These are phyloP conservation scores for Verticillium isaacii DNA, from an alignment of 2,329 filamentous ascomycete genomes.

Conservation along the genomic window DNA sequence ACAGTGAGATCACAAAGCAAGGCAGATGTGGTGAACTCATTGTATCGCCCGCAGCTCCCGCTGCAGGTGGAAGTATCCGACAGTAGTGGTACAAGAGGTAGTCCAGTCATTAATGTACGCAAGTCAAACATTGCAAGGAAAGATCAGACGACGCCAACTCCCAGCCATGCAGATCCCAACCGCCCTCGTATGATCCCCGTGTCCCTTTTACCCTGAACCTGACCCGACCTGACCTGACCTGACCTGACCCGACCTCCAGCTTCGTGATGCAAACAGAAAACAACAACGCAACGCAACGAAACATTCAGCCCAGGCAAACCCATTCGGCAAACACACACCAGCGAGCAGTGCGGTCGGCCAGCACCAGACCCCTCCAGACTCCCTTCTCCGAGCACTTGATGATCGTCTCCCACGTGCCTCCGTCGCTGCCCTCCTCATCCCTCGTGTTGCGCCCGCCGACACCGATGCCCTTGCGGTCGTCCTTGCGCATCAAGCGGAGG, in stretches of 20 bases:
- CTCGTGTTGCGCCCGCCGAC: conserved; percentile 34
- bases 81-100: background rate
- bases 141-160: background rate
- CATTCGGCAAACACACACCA: conserved; percentile 95
- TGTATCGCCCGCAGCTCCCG: background rate
- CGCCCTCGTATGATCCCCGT: background rate
- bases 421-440: conserved; percentile 59
- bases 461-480: conserved; percentile 55
- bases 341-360: conserved; percentile 76
- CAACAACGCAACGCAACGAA: background rate
- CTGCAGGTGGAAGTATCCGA: background rate
- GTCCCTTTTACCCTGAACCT: background rate
- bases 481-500: conserved; percentile 78
- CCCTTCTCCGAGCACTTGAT: conserved; percentile 85
- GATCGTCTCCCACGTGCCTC: conserved; percentile 81
- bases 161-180: background rate
- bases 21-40: background rate
- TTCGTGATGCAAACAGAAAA: background rate
- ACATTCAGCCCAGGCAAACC: conserved; percentile 45
- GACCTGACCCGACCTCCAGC: background rate
- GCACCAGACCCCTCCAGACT: conserved; percentile 74
- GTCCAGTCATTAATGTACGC: background rate
- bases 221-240: background rate
- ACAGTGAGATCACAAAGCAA: no score
- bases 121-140: background rate